A percentile compares a stretch with the other conserved stretches of the same genome.
Conservation (phyloP, 2,329 filamentous ascomycete genomes). For the Arthrobotrys iridis region DNA sequence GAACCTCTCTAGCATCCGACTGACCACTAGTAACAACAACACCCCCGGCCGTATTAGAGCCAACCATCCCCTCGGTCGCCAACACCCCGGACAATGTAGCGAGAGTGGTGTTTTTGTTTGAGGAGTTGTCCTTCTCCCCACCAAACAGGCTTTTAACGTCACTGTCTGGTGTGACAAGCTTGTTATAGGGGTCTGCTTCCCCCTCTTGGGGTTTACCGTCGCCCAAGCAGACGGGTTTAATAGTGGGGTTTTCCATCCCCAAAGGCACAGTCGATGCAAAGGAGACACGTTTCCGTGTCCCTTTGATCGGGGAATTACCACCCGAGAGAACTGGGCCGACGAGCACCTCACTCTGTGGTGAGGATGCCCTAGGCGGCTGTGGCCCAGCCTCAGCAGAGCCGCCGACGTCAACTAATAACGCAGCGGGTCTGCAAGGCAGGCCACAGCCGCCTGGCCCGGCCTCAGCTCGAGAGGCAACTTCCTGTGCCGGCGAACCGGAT, state of each 20-base stretch:
- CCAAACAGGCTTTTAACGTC: slow-evolving; percentile 10
- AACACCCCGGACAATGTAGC: too few species aligned
- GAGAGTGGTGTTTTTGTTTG: slow-evolving; percentile 8
- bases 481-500: background rate
- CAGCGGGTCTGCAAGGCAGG: background rate
- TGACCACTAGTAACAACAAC: background rate
- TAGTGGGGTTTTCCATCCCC: slow-evolving; percentile 23
- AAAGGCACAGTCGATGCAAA: background rate
- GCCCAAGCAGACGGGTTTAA: slow-evolving; percentile 9
- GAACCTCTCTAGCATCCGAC: background rate
- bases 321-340: background rate
- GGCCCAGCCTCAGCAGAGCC: background rate
- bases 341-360: slow-evolving; percentile 1
- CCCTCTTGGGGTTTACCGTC: slow-evolving; percentile 7
- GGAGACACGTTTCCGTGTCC: background rate
- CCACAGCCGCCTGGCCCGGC: background rate
- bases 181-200: slow-evolving; percentile 1
- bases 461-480: background rate
- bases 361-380: background rate
- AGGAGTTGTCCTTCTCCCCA: slow-evolving; percentile 26
- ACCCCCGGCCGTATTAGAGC: background rate
- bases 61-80: background rate
- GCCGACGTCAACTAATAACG: slow-evolving; percentile 8
- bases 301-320: background rate
- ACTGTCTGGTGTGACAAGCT: slow-evolving; percentile 15